These are phyloP conservation scores for Plantago ovata DNA, from an alignment of 257 asterid species.

Conservation along the genomic window DNA sequence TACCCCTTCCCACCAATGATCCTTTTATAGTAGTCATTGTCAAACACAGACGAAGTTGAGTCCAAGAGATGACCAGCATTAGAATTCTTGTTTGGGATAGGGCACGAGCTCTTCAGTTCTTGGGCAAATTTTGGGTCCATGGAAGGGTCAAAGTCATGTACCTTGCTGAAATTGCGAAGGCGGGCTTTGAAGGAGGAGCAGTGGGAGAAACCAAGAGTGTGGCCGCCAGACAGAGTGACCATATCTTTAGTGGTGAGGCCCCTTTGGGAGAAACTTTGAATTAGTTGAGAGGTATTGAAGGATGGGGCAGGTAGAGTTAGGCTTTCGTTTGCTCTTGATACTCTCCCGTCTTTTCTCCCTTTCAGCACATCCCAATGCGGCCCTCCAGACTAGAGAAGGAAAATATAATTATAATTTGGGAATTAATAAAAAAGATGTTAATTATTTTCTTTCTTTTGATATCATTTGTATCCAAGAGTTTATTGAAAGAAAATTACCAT, in stretches of 20 bases:
- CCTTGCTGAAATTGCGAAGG: constrained; percentile 54
- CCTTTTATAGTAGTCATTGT: constrained; percentile 52
- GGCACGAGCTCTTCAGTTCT: constrained; percentile 44
- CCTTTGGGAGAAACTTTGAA: constrained; percentile 47
- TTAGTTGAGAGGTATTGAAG: constrained; percentile 51
- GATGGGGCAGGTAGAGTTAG: constrained; percentile 60
- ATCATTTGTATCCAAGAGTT: not conserved
- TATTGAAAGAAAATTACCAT: constrained; percentile 34
- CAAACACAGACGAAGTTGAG: constrained; percentile 50
- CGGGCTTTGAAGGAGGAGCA: constrained; percentile 73
- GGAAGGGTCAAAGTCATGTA: constrained; percentile 56
- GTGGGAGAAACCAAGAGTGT: constrained; percentile 76
- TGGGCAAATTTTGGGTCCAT: constrained; percentile 39
- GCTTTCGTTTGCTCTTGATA: constrained; percentile 63
- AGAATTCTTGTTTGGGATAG: constrained; percentile 33
- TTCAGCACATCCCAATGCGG: constrained; percentile 59
- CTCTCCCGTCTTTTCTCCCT: constrained; percentile 67
- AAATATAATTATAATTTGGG: not conserved
- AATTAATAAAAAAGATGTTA: not conserved
- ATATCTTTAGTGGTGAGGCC: constrained; percentile 56
- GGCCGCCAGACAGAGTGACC: constrained; percentile 72
- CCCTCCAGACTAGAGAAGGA: constrained; percentile 51
- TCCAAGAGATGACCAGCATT: constrained; percentile 66
- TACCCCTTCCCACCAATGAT: constrained; percentile 42
- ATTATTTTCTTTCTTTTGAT: too few species aligned